These are phyloP conservation scores for Eucalyptus cloeziana DNA, from an alignment of 345 rosid genomes.

Conservation along the genomic window DNA sequence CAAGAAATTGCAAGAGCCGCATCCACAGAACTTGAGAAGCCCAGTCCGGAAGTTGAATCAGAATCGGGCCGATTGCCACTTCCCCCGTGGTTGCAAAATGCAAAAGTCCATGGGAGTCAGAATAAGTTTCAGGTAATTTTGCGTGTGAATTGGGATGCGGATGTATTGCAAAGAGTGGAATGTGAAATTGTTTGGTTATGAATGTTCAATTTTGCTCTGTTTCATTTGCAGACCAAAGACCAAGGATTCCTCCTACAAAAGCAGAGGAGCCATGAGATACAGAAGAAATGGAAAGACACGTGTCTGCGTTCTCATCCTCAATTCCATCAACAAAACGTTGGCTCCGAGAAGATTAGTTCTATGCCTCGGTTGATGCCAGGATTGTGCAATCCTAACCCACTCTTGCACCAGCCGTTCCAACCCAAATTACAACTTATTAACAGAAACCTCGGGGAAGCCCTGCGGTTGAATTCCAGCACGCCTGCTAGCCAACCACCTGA, in stretches of 20 bases:
- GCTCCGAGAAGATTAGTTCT: conserved; percentile 35
- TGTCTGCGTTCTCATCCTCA: conserved; percentile 60
- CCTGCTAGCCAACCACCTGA: conserved; percentile 12
- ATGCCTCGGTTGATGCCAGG: conserved; percentile 30
- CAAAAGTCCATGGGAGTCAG: conserved; percentile 23
- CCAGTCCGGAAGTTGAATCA: conserved; percentile 26
- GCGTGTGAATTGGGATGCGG: conserved; percentile 6
- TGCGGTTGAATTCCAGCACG: conserved; percentile 16
- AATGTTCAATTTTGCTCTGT: background rate
- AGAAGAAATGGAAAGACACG: conserved; percentile 71
- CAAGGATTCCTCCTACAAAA: conserved; percentile 28
- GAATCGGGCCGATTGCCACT: conserved; percentile 29
- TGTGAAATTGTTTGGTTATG: background rate
- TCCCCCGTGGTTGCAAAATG: conserved; percentile 78
- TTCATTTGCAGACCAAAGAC: conserved; percentile 40
- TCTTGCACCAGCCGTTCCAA: conserved; percentile 47
- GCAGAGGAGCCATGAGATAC: conserved; percentile 50
- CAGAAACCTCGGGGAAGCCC: conserved; percentile 19
- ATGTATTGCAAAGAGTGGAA: background rate
- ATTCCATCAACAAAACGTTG: conserved; percentile 26
- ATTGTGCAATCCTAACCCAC: conserved; percentile 35
- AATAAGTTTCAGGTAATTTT: conserved; percentile 22
- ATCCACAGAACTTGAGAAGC: conserved; percentile 23
- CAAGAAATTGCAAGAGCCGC: conserved; percentile 43
- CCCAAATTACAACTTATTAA: conserved; percentile 48